phyloP scores from a whole-genome alignment of 106 monocot genomes.

The Narthecium ossifragum region DNA sequence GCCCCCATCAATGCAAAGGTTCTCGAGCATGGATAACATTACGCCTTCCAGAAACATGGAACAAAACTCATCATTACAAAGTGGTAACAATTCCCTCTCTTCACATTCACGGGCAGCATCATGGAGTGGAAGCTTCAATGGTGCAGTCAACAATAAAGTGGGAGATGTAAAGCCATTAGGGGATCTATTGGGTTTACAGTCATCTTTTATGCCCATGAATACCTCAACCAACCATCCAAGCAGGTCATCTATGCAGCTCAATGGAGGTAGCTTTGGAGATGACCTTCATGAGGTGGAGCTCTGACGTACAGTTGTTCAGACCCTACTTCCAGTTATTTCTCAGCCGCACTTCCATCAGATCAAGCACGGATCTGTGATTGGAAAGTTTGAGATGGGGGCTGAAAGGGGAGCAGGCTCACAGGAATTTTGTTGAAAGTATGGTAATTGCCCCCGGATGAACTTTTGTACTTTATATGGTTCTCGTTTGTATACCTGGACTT shows the following conservation, averaged over 20 bases:
- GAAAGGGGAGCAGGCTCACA: too few relatives aligned
- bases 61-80: constrained; percentile 7
- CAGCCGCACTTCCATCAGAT: too few relatives aligned
- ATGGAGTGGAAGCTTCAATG: constrained; percentile 49
- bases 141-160: constrained; percentile 8
- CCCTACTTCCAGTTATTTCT: not conserved
- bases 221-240: not conserved
- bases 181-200: constrained; percentile 3
- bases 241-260: constrained; percentile 13
- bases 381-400: too few relatives aligned
- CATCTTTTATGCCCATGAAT: constrained; percentile 17
- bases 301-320: constrained; percentile 8
- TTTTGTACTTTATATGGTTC: constrained; percentile 10
- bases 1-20: constrained; percentile 42
- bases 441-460: not conserved
- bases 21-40: constrained; percentile 82
- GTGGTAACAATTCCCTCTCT: constrained; percentile 20
- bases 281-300: constrained; percentile 81
- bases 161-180: constrained; percentile 2
- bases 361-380: too few relatives aligned
- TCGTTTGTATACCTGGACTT: constrained; percentile 1
- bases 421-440: too few relatives aligned
- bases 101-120: constrained; percentile 44
- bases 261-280: constrained; percentile 28
- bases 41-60: constrained; percentile 14